Evolutionary conservation across 352 stramenopile genomes (phyloP), one percentile per base, ranked within the genome.

Genomic region (Phytophthora pseudosyringae): DNA sequence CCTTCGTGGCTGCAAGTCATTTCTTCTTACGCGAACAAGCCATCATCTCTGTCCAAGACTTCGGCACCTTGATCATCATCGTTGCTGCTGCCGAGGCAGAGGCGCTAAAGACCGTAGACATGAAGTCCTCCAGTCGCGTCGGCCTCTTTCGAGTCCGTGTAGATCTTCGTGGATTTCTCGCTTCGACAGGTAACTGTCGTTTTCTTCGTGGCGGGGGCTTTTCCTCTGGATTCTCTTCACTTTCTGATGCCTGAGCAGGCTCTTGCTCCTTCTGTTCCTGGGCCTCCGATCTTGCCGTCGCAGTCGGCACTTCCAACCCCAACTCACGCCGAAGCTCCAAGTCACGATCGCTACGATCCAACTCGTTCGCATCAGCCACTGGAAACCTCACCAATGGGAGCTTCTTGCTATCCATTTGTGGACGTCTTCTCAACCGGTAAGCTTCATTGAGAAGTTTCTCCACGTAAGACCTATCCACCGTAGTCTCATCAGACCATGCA

Each of bases 221-320:
- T 28, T 65, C 57, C n/a, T 59, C 46, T 15, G 48, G 21, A 65
- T 31, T 65, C 38, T 59, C 39, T 59, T 65, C 46, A 32, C 12
- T 39, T 52, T 41, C 31, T 31, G n/a, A 28, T 47, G 47, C 16
- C 2, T 53, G 13, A 18, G 18, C 13, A 28, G 10, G 28, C 0
- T 38, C 44, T 6, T 3, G 18, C 1, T 39, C 26, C 2, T 28
- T 26, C 28, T 39, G 28, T 26, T 18, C 1, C 44, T 26, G 26
- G 12, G n/a, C 44, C 28, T 9, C 44, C 13, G 5, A 12, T 15
- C 25, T 51, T 5, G n/a, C 16, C 38, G 11, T 12, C 10, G 16
- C n/a, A 10, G 38, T 4, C 3, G 35, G 31, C n/a, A 5, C 40
- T 2, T 46, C 1, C 15, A 7, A 31, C 2, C 25, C 9, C 6